Base-by-base conservation (phyloP, 208 protist species). In the Trypanosoma platydactyli region DNA sequence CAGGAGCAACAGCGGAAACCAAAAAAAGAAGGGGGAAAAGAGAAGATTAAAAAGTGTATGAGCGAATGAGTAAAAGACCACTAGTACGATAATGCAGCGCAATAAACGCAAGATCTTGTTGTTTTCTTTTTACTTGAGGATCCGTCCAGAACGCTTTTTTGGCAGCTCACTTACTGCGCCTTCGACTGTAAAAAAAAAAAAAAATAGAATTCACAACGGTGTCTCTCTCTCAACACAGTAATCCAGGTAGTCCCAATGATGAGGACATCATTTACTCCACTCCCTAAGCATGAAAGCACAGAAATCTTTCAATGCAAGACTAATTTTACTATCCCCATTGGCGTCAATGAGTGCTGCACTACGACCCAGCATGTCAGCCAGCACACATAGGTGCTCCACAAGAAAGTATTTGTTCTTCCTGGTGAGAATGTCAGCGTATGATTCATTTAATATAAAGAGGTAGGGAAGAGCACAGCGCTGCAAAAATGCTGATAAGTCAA, bases 101-200 rank as follows among this genome's bases (percentile, higher is more conserved):
- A n/a, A n/a, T n/a, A n/a, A n/a, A n/a, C n/a, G n/a, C n/a, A n/a
- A n/a, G n/a, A n/a, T n/a, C n/a, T n/a, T n/a, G n/a, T n/a, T n/a
- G n/a, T n/a, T n/a, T n/a, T n/a, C n/a, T n/a, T n/a, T n/a, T n/a
- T n/a, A n/a, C n/a, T n/a, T n/a, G n/a, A 55, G 35, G 27, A 1
- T 35, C 51, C 51, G 50, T 74, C 68, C 11, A 74, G 50, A 27
- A 45, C 56, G 24, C 29, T 56, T 46, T n/a, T n/a, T n/a, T n/a
- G n/a, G n/a, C n/a, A n/a, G n/a, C n/a, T n/a, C n/a, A n/a, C n/a
- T n/a, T n/a, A n/a, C n/a, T n/a, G n/a, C n/a, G n/a, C n/a, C n/a
- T n/a, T n/a, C n/a, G n/a, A n/a, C n/a, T n/a, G n/a, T n/a, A n/a
- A n/a, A n/a, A n/a, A n/a, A n/a, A n/a, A n/a, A n/a, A n/a, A n/a